Percentiles rank a stretch among this genome's conserved stretches.
phyloP scores from a whole-genome alignment of 129 eudicot species.

The Lonicera japonica region DNA sequence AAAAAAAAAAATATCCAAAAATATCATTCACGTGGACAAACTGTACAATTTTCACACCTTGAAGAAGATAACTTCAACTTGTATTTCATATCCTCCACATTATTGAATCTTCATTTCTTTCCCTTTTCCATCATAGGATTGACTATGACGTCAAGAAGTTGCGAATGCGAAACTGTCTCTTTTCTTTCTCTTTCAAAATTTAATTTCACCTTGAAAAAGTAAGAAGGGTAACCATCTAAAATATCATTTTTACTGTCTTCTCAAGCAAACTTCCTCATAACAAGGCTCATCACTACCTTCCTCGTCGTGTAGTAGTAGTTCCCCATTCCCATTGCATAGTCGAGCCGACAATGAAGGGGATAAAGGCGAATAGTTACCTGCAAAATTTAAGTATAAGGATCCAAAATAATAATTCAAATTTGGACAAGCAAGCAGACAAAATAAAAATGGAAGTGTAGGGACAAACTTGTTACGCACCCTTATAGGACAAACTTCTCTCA shows the following conservation, averaged over 20 bases:
- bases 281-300: slow-evolving; percentile 13
- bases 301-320: slow-evolving; percentile 18
- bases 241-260: slow-evolving; percentile 11
- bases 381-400: not conserved
- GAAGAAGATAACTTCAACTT: not conserved
- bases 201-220: not conserved
- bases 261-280: slow-evolving; percentile 16
- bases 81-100: not conserved
- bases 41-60: not conserved
- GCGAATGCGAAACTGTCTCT: not conserved
- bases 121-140: not conserved
- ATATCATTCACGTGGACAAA: not conserved
- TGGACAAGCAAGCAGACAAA: not conserved
- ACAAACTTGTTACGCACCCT: slow-evolving; percentile 18
- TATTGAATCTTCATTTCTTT: not conserved
- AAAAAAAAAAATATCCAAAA: too few species aligned
- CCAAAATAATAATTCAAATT: not conserved
- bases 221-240: not conserved
- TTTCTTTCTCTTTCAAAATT: not conserved
- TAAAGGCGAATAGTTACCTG: slow-evolving; percentile 34
- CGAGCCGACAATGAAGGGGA: slow-evolving; percentile 43
- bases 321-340: slow-evolving; percentile 31
- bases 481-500: slow-evolving; percentile 40
- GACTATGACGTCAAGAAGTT: not conserved
- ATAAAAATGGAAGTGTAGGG: not conserved